Percentiles rank a stretch among this genome's conserved stretches.
Conservation (phyloP, 352 stramenopile species). For the Phytophthora tubulina region DNA sequence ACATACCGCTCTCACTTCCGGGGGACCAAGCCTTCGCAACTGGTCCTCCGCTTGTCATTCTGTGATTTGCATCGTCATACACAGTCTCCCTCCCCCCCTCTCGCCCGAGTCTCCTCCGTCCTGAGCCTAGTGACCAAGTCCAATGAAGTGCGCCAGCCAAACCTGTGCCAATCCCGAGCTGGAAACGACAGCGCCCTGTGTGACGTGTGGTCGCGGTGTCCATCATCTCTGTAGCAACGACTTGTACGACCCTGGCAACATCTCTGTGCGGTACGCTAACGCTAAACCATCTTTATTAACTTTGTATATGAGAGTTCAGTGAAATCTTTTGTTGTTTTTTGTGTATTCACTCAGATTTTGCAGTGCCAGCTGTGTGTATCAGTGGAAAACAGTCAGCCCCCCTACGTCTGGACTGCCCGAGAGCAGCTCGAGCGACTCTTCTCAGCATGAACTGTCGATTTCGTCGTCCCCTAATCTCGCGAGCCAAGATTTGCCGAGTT, state of each 20-base stretch:
- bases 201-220: neutral
- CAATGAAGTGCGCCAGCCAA: constrained; percentile 1
- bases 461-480: too few relatives aligned
- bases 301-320: neutral
- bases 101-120: neutral
- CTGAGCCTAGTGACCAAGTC: neutral
- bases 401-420: neutral
- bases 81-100: neutral
- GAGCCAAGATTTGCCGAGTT: neutral
- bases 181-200: neutral
- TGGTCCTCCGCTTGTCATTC: neutral
- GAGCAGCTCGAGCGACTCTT: neutral
- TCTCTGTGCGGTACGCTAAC: neutral
- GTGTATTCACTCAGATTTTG: neutral
- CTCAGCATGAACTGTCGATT: neutral
- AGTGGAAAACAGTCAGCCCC: neutral
- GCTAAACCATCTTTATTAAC: neutral
- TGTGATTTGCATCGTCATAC: neutral
- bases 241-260: neutral
- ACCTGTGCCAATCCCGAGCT: neutral
- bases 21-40: too few relatives aligned
- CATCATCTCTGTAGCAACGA: constrained; percentile 4
- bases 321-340: neutral
- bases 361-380: neutral
- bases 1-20: too few relatives aligned